phyloP scores from a whole-genome alignment of 164 flowering plant genomes.

The Vitis labrusca region DNA sequence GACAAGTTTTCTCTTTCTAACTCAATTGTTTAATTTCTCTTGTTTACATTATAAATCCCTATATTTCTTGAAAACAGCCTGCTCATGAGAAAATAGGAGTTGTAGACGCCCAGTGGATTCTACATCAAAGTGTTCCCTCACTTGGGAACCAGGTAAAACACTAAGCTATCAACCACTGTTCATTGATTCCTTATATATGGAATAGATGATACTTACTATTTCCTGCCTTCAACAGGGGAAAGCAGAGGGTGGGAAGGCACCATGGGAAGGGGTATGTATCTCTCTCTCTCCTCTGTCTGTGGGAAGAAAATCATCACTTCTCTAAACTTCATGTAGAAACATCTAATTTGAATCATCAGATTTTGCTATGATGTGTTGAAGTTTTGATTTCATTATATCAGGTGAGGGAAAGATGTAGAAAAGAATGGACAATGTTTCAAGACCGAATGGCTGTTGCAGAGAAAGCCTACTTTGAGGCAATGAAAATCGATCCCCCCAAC shows the following conservation, averaged over 20 bases:
- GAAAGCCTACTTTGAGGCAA: constrained; percentile 44
- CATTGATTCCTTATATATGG: too few relatives aligned
- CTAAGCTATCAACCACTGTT: not conserved
- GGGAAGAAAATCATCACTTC: too few relatives aligned
- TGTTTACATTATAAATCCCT: not conserved
- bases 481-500: constrained; percentile 48
- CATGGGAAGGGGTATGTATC: constrained; percentile 70
- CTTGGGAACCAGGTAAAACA: constrained; percentile 64
- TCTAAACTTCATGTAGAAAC: too few relatives aligned
- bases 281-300: not conserved
- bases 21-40: not conserved
- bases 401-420: constrained; percentile 86
- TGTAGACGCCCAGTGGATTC: constrained; percentile 74
- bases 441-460: constrained; percentile 64
- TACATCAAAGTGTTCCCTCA: constrained; percentile 68
- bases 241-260: constrained; percentile 46
- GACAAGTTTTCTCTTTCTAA: not conserved
- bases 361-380: not conserved
- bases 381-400: constrained; percentile 19
- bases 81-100: constrained; percentile 84
- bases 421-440: constrained; percentile 82
- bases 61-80: constrained; percentile 40
- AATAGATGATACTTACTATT: not conserved
- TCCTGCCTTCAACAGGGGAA: constrained; percentile 40
- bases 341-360: not conserved